These are phyloP conservation scores for Annulohypoxylon truncatum DNA, from an alignment of 2,329 filamentous ascomycete species.

Conservation along the genomic window DNA sequence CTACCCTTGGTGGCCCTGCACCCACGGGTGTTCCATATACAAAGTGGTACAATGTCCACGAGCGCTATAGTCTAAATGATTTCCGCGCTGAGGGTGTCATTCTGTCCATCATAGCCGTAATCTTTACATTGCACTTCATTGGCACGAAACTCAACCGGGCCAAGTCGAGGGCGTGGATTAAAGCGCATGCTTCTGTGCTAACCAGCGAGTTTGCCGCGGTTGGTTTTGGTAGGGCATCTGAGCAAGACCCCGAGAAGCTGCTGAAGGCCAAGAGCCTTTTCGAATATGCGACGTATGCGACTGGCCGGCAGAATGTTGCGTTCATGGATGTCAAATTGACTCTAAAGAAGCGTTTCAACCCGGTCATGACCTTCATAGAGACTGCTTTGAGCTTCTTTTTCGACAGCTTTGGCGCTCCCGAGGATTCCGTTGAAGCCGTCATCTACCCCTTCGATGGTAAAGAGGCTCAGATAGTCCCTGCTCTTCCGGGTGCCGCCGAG, in stretches of 20 bases:
- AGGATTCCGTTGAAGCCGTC: slow-evolving; percentile 80
- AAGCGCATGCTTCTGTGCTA: slow-evolving; percentile 77
- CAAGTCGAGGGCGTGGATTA: slow-evolving; percentile 84
- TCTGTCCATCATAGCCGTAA: slow-evolving; percentile 76
- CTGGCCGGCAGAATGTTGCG: slow-evolving; percentile 91
- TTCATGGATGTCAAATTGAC: slow-evolving; percentile 88
- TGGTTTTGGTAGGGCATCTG: slow-evolving; percentile 74
- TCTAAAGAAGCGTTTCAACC: slow-evolving; percentile 89
- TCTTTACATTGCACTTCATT: slow-evolving; percentile 83
- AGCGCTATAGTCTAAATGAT: slow-evolving; percentile 84
- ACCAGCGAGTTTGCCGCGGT: slow-evolving; percentile 87
- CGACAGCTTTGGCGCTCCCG: slow-evolving; percentile 76
- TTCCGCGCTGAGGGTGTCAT: slow-evolving; percentile 91
- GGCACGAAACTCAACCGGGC: slow-evolving; percentile 82
- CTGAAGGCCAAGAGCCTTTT: slow-evolving; percentile 89
- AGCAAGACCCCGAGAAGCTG: slow-evolving; percentile 65
- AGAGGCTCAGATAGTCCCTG: slow-evolving; percentile 81
- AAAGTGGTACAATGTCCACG: slow-evolving; percentile 97
- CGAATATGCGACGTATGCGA: slow-evolving; percentile 88
- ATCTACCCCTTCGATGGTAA: slow-evolving; percentile 93
- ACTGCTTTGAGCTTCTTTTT: slow-evolving; percentile 78
- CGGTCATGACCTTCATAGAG: slow-evolving; percentile 72
- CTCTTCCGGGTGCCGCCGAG: slow-evolving; percentile 69
- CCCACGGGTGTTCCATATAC: slow-evolving; percentile 75
- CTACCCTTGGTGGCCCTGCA: slow-evolving; percentile 60